Conservation (phyloP, 768 basidiomycete genomes). For the Trametes punicea region DNA sequence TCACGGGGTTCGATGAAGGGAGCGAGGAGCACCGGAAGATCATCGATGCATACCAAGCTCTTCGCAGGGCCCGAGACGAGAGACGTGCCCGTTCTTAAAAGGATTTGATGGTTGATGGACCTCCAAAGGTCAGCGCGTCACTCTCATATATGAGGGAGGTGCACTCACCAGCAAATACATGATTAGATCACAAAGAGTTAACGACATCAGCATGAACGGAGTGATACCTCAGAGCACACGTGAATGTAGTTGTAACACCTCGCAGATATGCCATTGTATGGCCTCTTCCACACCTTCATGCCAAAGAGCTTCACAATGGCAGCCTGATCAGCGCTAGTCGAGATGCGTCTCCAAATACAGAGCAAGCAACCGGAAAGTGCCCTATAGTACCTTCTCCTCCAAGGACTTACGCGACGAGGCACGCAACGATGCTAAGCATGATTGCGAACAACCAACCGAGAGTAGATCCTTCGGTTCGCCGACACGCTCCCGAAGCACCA, state of each 20-base stretch:
- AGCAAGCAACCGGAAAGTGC: too few species aligned
- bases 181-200: too few species aligned
- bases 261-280: too few species aligned
- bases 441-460: not conserved
- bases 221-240: not conserved
- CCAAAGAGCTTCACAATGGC: too few species aligned
- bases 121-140: not conserved
- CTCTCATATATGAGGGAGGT: not conserved
- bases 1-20: constrained; percentile 29
- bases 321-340: too few species aligned
- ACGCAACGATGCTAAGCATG: too few species aligned
- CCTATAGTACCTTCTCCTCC: too few species aligned
- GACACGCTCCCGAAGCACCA: not conserved
- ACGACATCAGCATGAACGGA: not conserved
- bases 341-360: too few species aligned
- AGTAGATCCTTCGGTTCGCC: not conserved
- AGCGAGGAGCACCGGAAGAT: constrained; percentile 24
- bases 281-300: too few species aligned
- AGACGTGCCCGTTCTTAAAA: not conserved
- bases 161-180: not conserved
- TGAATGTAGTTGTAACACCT: too few species aligned
- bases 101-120: too few species aligned
- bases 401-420: too few species aligned
- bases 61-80: constrained; percentile 12
- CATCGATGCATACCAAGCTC: constrained; percentile 21